These are phyloP conservation scores for Stromatinia cepivora DNA, from an alignment of 2,329 filamentous ascomycete genomes.

Conservation along the genomic window DNA sequence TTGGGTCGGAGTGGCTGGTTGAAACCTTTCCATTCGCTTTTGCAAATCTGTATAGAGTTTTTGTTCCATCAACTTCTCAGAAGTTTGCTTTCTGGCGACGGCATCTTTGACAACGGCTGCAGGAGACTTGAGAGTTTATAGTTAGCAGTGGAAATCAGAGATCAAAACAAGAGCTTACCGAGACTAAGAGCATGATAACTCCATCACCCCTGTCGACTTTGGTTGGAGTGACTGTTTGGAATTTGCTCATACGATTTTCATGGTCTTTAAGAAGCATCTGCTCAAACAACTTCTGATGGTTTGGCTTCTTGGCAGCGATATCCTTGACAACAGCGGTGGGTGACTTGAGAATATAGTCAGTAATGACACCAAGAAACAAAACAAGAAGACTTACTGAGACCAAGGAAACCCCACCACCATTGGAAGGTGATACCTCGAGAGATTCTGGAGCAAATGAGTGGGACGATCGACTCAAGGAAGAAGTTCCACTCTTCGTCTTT, in stretches of 20 bases:
- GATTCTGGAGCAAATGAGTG: not conserved
- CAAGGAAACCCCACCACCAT: not conserved
- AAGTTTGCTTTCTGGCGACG: not conserved
- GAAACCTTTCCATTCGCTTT: not conserved
- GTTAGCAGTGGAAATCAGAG: not conserved
- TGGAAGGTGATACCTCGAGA: slow-evolving; percentile 2
- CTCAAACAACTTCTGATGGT: not conserved
- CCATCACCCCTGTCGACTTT: not conserved
- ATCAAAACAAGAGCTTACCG: not conserved
- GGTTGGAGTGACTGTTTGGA: not conserved
- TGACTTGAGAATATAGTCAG: not conserved
- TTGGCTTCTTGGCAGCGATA: not conserved
- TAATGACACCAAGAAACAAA: not conserved
- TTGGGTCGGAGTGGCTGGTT: not conserved
- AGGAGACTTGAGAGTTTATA: not conserved
- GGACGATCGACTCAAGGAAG: slow-evolving; percentile 8
- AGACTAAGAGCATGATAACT: not conserved
- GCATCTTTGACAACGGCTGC: not conserved
- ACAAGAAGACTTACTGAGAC: not conserved
- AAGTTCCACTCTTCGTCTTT: not conserved
- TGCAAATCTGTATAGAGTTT: not conserved
- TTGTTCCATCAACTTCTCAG: not conserved
- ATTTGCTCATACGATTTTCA: not conserved
- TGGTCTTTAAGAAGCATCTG: not conserved
- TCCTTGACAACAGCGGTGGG: not conserved